A percentile compares a stretch with the other conserved stretches of the same genome.
phyloP scores from a whole-genome alignment of 2,329 filamentous ascomycete species.

The Talaromyces rugulosus region DNA sequence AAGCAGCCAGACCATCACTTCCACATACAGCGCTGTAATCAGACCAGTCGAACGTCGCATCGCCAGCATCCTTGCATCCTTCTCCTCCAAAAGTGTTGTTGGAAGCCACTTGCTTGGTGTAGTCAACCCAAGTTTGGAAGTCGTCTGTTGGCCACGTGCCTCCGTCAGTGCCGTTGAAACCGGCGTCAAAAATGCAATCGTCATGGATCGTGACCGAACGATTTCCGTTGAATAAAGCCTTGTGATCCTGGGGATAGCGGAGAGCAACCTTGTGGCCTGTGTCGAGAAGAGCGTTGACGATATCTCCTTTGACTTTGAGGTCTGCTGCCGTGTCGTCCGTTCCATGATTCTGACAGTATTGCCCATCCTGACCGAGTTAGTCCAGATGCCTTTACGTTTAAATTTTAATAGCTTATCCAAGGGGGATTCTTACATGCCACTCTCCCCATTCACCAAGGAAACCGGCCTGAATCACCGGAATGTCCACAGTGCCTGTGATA shows the following conservation, averaged over 20 bases:
- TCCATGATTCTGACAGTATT: constrained; percentile 7
- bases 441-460: constrained; percentile 11
- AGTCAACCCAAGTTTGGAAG: constrained; percentile 4
- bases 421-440: constrained; percentile 7
- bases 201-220: constrained; percentile 7
- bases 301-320: constrained; percentile 1
- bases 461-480: constrained; percentile 10
- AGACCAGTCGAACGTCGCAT: constrained; percentile 5
- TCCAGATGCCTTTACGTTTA: not conserved
- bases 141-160: constrained; percentile 2
- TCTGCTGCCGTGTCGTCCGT: constrained; percentile 4
- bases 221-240: constrained; percentile 5
- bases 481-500: not conserved
- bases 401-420: not conserved
- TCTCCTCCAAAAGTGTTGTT: constrained; percentile 10
- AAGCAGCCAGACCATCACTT: constrained; percentile 4
- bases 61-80: constrained; percentile 8
- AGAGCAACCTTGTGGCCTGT: constrained; percentile 8
- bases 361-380: constrained; percentile 4
- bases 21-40: constrained; percentile 7
- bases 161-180: constrained; percentile 4
- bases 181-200: constrained; percentile 10
- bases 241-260: constrained; percentile 9
- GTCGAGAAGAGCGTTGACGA: constrained; percentile 5
- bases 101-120: constrained; percentile 2